Evolutionary conservation across 2,329 filamentous ascomycete species (phyloP).

Genomic region (Apiospora koreana): DNA sequence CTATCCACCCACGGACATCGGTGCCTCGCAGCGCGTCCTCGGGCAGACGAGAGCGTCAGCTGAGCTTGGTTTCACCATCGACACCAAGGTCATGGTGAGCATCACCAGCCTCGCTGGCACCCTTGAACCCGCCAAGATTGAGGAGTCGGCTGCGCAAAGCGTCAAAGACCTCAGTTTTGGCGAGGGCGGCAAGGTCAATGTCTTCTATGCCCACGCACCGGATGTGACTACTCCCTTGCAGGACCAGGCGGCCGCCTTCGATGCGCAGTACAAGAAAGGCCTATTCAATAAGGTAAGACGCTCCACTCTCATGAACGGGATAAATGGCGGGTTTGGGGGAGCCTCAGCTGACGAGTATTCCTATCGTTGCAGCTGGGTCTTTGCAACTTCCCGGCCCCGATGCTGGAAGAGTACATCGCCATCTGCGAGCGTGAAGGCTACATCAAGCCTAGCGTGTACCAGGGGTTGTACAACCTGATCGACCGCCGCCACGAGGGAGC

Average conservation of each 20-base stretch:
- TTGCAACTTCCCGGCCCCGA: conserved; percentile 10
- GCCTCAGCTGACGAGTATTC: neutral
- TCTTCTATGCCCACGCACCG: conserved; percentile 15
- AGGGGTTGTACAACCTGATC: conserved; percentile 20
- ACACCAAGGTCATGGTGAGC: conserved; percentile 18
- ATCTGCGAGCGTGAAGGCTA: conserved; percentile 19
- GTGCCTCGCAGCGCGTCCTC: conserved; percentile 18
- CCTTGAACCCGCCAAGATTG: conserved; percentile 15
- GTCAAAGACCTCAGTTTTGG: neutral
- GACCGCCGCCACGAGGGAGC: conserved; percentile 15
- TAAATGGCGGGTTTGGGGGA: no score
- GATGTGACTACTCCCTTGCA: conserved; percentile 14
- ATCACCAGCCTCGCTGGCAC: conserved; percentile 12
- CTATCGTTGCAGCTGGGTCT: conserved; percentile 2
- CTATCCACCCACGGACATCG: conserved; percentile 16
- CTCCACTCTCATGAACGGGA: neutral
- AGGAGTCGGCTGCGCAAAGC: conserved; percentile 11
- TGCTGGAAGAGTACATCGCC: conserved; percentile 13
- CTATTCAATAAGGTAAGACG: conserved; percentile 6
- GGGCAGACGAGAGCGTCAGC: conserved; percentile 11
- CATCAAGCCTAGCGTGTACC: conserved; percentile 19
- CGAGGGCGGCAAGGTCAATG: conserved; percentile 7
- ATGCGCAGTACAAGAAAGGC: conserved; percentile 15
- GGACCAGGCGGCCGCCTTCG: conserved; percentile 14
- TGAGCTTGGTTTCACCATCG: conserved; percentile 17